phyloP scores from a whole-genome alignment of 1,139 yeast species.

The Pichia sp. region DNA sequence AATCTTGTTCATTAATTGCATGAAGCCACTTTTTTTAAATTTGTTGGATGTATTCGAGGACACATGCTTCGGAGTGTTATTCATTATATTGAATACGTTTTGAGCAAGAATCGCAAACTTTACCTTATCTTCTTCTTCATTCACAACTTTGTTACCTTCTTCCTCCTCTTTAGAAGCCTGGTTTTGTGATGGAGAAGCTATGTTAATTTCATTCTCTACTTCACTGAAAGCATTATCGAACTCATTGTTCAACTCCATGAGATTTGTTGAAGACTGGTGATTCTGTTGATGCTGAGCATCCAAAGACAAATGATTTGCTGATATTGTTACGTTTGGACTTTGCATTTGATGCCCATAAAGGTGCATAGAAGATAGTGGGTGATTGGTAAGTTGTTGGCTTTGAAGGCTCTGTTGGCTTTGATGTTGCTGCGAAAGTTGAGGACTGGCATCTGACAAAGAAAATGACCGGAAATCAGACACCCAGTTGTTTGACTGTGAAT shows the following conservation, averaged over 20 bases:
- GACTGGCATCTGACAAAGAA: neutral
- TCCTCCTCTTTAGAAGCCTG: slow-evolving; percentile 9
- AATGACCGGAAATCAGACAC: slow-evolving; percentile 3
- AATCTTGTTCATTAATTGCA: slow-evolving; percentile 32
- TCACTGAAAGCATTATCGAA: slow-evolving; percentile 26
- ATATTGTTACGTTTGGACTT: neutral
- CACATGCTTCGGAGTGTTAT: slow-evolving; percentile 26
- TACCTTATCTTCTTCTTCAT: slow-evolving; percentile 25
- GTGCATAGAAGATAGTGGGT: neutral
- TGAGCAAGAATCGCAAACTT: slow-evolving; percentile 32
- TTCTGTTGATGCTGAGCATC: slow-evolving; percentile 7
- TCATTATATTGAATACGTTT: slow-evolving; percentile 32
- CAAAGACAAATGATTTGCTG: neutral
- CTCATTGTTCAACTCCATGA: slow-evolving; percentile 8
- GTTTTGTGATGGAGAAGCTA: slow-evolving; percentile 7
- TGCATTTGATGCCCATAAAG: neutral
- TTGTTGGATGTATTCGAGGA: slow-evolving; percentile 27
- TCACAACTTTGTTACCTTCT: neutral
- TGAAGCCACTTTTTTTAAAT: slow-evolving; percentile 32
- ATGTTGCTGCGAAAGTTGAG: neutral
- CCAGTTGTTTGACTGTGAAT: slow-evolving; percentile 1
- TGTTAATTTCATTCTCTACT: slow-evolving; percentile 20
- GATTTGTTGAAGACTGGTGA: neutral
- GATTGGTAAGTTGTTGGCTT: neutral
- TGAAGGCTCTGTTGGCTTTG: slow-evolving; percentile 1